Percentiles rank a stretch among this genome's conserved stretches.
phyloP scores from a whole-genome alignment of 2,329 filamentous ascomycete genomes.

The Colletotrichum spaethianum region DNA sequence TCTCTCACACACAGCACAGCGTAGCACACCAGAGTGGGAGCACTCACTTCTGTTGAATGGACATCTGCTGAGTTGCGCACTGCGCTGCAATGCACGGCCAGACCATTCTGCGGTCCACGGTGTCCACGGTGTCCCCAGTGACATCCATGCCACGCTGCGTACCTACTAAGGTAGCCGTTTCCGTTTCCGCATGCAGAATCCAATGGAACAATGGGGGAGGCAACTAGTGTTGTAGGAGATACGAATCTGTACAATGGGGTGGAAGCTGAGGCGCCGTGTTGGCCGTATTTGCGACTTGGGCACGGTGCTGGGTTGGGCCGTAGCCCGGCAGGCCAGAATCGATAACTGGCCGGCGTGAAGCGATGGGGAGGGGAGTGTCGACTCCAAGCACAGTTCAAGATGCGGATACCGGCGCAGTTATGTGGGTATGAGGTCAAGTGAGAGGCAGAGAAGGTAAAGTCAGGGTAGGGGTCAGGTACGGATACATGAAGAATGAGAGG shows the following conservation, averaged over 20 bases:
- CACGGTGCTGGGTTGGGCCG: constrained; percentile 12
- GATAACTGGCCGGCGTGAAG: not conserved
- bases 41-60: not conserved
- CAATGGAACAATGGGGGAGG: constrained; percentile 27
- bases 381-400: not conserved
- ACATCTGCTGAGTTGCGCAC: constrained; percentile 23
- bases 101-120: constrained; percentile 29
- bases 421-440: constrained; percentile 27
- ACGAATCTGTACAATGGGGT: not conserved
- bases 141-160: constrained; percentile 25
- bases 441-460: not conserved
- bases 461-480: constrained; percentile 20
- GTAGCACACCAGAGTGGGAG: not conserved
- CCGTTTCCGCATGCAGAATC: constrained; percentile 37
- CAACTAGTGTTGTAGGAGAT: constrained; percentile 11
- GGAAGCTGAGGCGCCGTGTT: constrained; percentile 1
- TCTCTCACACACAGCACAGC: constrained; percentile 1
- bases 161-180: constrained; percentile 36
- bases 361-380: not conserved
- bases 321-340: constrained; percentile 9
- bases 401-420: constrained; percentile 14
- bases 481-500: constrained; percentile 12
- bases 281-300: constrained; percentile 9
- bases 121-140: constrained; percentile 33
- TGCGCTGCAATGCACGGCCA: constrained; percentile 39